Base-by-base conservation (phyloP, 2,329 filamentous ascomycete genomes). In the Fusarium stilboides region DNA sequence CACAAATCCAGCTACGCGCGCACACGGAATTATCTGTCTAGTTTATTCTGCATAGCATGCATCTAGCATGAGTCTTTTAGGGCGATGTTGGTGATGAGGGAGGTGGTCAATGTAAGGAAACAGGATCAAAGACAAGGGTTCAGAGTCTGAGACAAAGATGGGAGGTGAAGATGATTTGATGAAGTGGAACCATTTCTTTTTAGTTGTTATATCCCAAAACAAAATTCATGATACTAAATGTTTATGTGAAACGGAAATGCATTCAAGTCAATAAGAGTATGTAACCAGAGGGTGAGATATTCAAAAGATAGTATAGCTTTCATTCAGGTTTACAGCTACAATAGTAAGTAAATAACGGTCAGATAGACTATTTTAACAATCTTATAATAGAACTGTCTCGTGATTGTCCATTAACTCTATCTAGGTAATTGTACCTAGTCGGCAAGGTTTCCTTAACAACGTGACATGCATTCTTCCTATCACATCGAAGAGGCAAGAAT, bases 151-250 rank as follows among this genome's bases (percentile, higher is more conserved):
- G 55, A 40, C 45, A 47, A 50, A 56, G 37, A 36, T 39, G 44
- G 45, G 42, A 53, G 42, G 24, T 43, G 46, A 65, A 57, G 57
- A 62, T 62, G 51, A 69, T 61, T 57, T 55, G 61, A 66, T 62
- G 56, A 68, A 62, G 57, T 69, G 65, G 49, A 69, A 65, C 33
- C 50, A 44, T 65, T 68, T 57, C 65, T 60, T 68, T 65, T 50
- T 64, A 68, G 62, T 61, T 62, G 65, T 69, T 69, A 69, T 69
- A 69, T 68, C 55, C 65, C 65, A 68, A 68, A 44, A 40, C 44
- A 45, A 57, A 62, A 28, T 52, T 46, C 47, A 68, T 57, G 62
- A 67, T 52, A 34, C 20, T 52, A 37, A 4, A 36, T 54, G 61
- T 34, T 60, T 52, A 28, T 40, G 14, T 57, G 9, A 31, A 31